Percentiles rank a stretch among this genome's conserved stretches.
These are phyloP conservation scores for Calonectria hongkongensis DNA, from an alignment of 2,329 filamentous ascomycete species.

Conservation along the genomic window DNA sequence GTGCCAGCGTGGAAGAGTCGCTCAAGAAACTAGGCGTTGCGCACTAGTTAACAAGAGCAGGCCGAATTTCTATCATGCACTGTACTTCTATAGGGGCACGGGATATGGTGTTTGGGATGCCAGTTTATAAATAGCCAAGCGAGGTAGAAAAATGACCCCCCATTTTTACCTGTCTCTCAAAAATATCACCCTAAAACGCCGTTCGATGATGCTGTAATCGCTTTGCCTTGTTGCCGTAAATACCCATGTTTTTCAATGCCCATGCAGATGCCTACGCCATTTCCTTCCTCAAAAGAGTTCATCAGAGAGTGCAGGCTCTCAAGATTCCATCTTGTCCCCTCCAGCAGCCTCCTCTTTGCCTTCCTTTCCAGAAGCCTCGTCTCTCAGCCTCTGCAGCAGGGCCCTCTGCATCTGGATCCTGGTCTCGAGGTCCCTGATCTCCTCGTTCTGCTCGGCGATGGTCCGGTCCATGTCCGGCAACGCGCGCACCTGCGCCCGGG, in stretches of 20 bases:
- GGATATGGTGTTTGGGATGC: conserved; percentile 34
- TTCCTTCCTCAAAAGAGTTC: not conserved
- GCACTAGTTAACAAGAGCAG: conserved; percentile 41
- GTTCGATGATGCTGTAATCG: conserved; percentile 31
- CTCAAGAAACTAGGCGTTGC: conserved; percentile 71
- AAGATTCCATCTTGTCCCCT: conserved; percentile 66
- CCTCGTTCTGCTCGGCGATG: conserved; percentile 80
- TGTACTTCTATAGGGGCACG: conserved; percentile 25
- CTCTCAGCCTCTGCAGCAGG: conserved; percentile 73
- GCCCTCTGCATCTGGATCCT: conserved; percentile 77
- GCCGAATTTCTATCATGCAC: conserved; percentile 7
- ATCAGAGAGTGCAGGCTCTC: conserved; percentile 39
- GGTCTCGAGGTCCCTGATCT: conserved; percentile 80
- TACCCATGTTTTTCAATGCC: conserved; percentile 17
- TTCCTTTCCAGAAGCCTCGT: conserved; percentile 62
- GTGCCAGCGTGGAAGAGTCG: conserved; percentile 79
- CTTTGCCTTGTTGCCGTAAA: conserved; percentile 26
- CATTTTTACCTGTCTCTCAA: conserved; percentile 19
- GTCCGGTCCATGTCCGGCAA: conserved; percentile 82
- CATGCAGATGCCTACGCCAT: conserved; percentile 34
- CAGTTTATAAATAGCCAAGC: conserved; percentile 40
- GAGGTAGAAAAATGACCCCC: conserved; percentile 38
- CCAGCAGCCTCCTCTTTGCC: conserved; percentile 54
- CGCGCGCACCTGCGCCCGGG: conserved; percentile 78
- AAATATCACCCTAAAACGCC: conserved; percentile 45